phyloP scores from a whole-genome alignment of 495 filamentous ascomycete species.

The Talaromyces wortmannii region DNA sequence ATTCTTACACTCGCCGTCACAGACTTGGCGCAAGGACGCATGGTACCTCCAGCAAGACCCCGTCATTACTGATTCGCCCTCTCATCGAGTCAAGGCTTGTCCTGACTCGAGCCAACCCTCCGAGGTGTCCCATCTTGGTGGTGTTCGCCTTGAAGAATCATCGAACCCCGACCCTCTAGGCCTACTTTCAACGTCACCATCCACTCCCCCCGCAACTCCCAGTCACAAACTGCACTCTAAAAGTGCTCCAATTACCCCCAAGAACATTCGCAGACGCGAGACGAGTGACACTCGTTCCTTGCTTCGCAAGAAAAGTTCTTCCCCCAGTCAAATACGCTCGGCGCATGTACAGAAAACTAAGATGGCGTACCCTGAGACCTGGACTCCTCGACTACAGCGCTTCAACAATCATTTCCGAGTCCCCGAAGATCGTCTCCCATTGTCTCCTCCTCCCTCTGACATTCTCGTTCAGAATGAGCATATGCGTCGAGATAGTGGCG shows the following conservation, averaged over 20 bases:
- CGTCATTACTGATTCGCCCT: constrained; percentile 11
- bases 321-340: constrained; percentile 35
- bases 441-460: constrained; percentile 40
- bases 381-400: constrained; percentile 35
- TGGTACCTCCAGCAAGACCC: constrained; percentile 33
- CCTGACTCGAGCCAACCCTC: constrained; percentile 36
- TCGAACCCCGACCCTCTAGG: constrained; percentile 14
- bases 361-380: constrained; percentile 38
- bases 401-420: constrained; percentile 21
- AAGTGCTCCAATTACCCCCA: constrained; percentile 32
- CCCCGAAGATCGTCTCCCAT: constrained; percentile 31
- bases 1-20: constrained; percentile 29
- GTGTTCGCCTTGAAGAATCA: constrained; percentile 25
- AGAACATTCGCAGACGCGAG: constrained; percentile 29
- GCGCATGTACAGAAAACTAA: constrained; percentile 27
- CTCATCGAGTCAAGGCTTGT: constrained; percentile 22
- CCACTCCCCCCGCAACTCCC: constrained; percentile 38
- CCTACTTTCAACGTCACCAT: constrained; percentile 23
- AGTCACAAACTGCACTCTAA: constrained; percentile 24
- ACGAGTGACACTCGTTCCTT: constrained; percentile 30
- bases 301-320: constrained; percentile 37
- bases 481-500: constrained; percentile 17
- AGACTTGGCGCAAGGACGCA: constrained; percentile 26
- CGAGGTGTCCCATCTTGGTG: constrained; percentile 24
- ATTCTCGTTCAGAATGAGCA: constrained; percentile 35